Base-by-base conservation (phyloP, 1,139 yeast species). In the Hemisphaericaspora lyxosophila region DNA sequence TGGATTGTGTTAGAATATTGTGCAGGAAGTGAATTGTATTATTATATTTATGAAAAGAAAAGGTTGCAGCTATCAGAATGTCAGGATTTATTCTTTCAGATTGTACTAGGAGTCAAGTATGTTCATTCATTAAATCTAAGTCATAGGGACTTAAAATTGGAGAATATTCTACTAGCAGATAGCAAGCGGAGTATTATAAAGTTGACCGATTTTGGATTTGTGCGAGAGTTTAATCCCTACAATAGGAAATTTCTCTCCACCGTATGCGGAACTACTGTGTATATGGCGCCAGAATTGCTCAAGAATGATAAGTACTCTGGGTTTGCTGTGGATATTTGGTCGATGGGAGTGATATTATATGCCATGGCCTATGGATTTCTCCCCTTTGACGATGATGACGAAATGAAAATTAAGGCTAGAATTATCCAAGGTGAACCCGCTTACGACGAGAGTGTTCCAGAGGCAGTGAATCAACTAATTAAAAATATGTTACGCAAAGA, bases 271-370 rank as follows among this genome's bases (percentile, higher is more conserved):
- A 92, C 98, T 0, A 80, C 90, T 0, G 95, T 89, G 5, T 92
- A 92, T 56, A 89, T 90, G 96, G 97, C 98, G 0, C 98, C 98
- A 0, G 98, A 92, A 55, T 67, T 92, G 50, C 67, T 89, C 26
- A 67, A 72, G 39, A 75, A 78, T 45, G 74, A 76, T 40, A 81
- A 79, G 39, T 92, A 92, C 55, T 80, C 82, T 28, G 98, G 97
- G 0, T 82, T 85, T 51, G 78, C 84, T 42, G 75, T 83, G 5
- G 98, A 92, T 58, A 79, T 86, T 3, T 92, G 98, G 98, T 82
- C 97, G 0, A 64, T 92, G 43, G 98, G 98, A 0, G 79, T 92
- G 7, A 89, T 92, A n/a, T 62, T 92, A n/a, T 92, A 83, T 58
- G 88, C 97, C 0, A 72, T 92, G 75, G 56, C 88, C 1, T 80